Percentiles rank a stretch among this genome's conserved stretches.
Conservation (phyloP, 345 rosid genomes). For the Ceriops tagal region DNA sequence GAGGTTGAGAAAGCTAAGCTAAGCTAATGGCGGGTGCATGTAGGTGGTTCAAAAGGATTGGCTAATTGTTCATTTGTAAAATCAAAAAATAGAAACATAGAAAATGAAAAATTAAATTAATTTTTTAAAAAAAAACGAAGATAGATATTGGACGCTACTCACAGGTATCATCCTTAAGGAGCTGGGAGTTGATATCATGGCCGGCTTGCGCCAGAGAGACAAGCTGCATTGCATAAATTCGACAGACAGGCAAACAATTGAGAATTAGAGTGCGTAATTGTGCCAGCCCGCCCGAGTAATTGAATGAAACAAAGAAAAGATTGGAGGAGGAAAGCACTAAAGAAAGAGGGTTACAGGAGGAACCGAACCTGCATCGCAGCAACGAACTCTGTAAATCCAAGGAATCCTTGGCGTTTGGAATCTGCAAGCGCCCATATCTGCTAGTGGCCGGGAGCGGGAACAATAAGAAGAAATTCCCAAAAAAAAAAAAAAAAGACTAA, state of each 20-base stretch:
- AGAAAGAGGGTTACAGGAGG: not conserved
- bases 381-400: conserved; percentile 68
- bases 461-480: too few species aligned
- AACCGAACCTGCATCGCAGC: conserved; percentile 72
- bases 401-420: conserved; percentile 76
- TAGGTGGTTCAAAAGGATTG: too few species aligned
- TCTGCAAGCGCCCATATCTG: conserved; percentile 94
- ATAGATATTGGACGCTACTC: conserved; percentile 13
- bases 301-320: not conserved
- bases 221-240: conserved; percentile 35
- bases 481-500: too few species aligned
- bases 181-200: conserved; percentile 50
- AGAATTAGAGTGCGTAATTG: not conserved
- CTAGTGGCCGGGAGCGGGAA: not conserved
- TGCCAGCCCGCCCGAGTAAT: not conserved
- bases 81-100: not conserved
- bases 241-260: not conserved
- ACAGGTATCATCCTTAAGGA: conserved; percentile 49
- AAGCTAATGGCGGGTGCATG: too few species aligned
- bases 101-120: not conserved
- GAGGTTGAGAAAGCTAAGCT: too few species aligned
- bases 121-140: not conserved
- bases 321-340: not conserved
- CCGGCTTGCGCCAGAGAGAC: conserved; percentile 85
- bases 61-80: too few species aligned